Conservation (phyloP, 805 yeast genomes). For the Nematodospora valgi region DNA sequence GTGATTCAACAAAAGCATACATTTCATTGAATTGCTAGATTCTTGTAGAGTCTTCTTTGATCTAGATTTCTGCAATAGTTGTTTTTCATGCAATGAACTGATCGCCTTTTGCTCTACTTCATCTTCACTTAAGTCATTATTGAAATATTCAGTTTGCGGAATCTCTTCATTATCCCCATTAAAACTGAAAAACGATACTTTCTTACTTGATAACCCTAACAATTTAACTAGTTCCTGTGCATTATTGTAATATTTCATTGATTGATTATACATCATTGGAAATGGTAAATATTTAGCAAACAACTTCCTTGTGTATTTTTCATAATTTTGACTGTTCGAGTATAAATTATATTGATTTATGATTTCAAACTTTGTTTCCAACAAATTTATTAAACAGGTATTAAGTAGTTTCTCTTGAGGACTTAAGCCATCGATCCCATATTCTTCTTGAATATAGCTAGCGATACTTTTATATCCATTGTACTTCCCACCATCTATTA, state of each 20-base stretch:
- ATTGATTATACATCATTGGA: constrained; percentile 74
- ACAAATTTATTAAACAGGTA: constrained; percentile 41
- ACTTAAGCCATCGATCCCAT: constrained; percentile 2
- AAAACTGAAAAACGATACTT: constrained; percentile 28
- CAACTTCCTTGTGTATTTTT: constrained; percentile 51
- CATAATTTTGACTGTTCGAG: constrained; percentile 57
- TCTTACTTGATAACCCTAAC: constrained; percentile 24
- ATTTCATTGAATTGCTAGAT: constrained; percentile 28
- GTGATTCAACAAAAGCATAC: constrained; percentile 23
- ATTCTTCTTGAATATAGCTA: constrained; percentile 7
- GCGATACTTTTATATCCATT: constrained; percentile 19
- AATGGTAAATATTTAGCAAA: constrained; percentile 57
- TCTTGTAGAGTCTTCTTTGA: constrained; percentile 28
- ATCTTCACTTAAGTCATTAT: constrained; percentile 15
- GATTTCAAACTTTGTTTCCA: constrained; percentile 39
- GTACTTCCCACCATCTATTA: constrained; percentile 17
- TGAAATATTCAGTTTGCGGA: constrained; percentile 29
- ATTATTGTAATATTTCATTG: constrained; percentile 40
- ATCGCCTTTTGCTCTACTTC: constrained; percentile 25
- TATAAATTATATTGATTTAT: constrained; percentile 57
- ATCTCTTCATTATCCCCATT: constrained; percentile 11
- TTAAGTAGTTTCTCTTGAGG: constrained; percentile 34
- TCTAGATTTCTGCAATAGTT: constrained; percentile 31
- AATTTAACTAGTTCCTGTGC: constrained; percentile 33
- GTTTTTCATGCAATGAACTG: constrained; percentile 38